Base-by-base conservation (phyloP, 768 basidiomycete species). In the Mycena kentingensis region DNA sequence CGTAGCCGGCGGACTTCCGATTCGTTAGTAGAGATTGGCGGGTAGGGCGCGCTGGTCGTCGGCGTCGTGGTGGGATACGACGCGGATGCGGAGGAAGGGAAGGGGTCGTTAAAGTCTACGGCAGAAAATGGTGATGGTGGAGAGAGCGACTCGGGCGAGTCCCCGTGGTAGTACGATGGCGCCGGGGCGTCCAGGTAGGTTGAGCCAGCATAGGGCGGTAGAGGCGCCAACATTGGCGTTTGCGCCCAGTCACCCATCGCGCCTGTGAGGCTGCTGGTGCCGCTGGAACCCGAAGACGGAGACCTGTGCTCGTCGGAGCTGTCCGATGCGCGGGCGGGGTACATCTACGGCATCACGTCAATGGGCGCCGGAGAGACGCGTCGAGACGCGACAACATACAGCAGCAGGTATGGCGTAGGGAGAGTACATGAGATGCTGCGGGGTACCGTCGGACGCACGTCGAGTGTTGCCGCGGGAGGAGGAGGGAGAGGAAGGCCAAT, bases 1-100 rank as follows among this genome's bases (percentile, higher is more conserved):
- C 80, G 80, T 24, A 90, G 78, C 25, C 68, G 71, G 19, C 69
- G 73, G 38, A 86, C 65, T 61, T 88, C 85, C 5, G 77, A 77
- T 25, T 82, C 77, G 3, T 64, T 57, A 22, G 67, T 48, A 55
- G 61, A 54, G 47, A 58, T 42, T 41, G 69, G 65, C 51, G 65
- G 44, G 47, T 60, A 48, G 64, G 56, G 26, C 64, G 61, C 22
- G 58, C 56, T 47, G 57, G 35, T 54, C 61, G 55, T 37, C 51
- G 38, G 22, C 37, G 54, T n/a, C 42, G 58, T 54, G 25, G 63
- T 52, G 44, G 34, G 55, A 22, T n/a, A n/a, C n/a, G n/a, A n/a
- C 49, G 46, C 44, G 47, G 50, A 21, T 46, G 61, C 11, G 49
- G 51, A 38, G 55, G 43, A 58, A 46, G 28, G 53, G 57, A 53